Base-by-base conservation (phyloP, 805 yeast species). In the Monosporozyma siamensis region DNA sequence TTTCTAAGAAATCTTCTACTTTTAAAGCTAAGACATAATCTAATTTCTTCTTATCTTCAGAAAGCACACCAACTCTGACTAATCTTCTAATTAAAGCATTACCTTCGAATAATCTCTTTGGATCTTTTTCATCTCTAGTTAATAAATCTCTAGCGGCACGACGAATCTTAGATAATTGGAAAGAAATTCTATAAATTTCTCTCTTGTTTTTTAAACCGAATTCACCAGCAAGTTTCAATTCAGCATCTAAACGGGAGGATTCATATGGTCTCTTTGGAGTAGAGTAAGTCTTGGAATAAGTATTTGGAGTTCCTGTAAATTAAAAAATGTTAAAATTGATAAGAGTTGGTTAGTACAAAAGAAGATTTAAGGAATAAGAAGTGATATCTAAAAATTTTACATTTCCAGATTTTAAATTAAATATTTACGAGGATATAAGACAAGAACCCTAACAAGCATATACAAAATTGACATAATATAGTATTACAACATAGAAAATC, bases 101-200 rank as follows among this genome's bases (percentile, higher is more conserved):
- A 85, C 98, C 98, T 78, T 92, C 98, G 80, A 92, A 92, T 68
- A 92, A 83, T 80, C 98, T 88, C 86, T 89, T 92, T 82, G 95
- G 97, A 75, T 92, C 98, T 82, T 92, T 92, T 80, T 92, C 98
- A 67, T 92, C 98, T 80, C 96, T 88, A 79, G 98, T 92, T 75
- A 92, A 82, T 67, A 92, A 79, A 69, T 92, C 97, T 84, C 98
- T 95, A 69, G 98, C 98, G 72, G 98, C 98, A 80, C 98, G 88
- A 80, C 98, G 89, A 71, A 92, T 90, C 82, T 92, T 92, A 55
- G 98, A 92, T 68, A 92, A 85, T 78, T 92, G 97, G 82, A 84
- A 86, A 72, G 94, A 94, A 71, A 92, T 89, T 84, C 98, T 88
- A 94, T 92, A 92, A 73, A 92, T 87, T 78, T 92, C 98, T 72